Base-by-base conservation (phyloP, 441 rosid genomes). In the Codiaeum variegatum region DNA sequence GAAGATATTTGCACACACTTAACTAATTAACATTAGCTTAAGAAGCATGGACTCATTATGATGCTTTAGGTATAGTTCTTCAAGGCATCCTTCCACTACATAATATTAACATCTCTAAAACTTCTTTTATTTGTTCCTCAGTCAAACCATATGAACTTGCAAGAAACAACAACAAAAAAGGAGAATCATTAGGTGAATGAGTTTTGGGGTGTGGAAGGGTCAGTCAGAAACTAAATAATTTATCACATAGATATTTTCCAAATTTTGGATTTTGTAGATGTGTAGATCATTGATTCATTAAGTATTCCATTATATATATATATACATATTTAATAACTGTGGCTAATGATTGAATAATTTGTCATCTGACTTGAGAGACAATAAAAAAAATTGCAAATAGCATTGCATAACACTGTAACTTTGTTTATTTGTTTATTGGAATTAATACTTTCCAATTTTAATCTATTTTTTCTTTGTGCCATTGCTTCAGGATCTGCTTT, bases 381-480 rank as follows among this genome's bases (percentile, higher is more conserved):
- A 62, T 3, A 19, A 26, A 31, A 13, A 62, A 31, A 13, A 62
- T 15, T 38, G n/a, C 28, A 44, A 44, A 42, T 65, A n/a, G 31
- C 26, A 36, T 62, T 47, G 9, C 23, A 15, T 15, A 32, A n/a
- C 38, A 55, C 28, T 72, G 51, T 10, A 19, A 21, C 19, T 46
- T 28, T 23, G 13, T 28, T 11, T 11, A 60, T 38, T 66, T 29
- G 46, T 16, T 40, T 26, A 18, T 28, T 52, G 3, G 29, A 29
- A 44, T 23, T 42, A 52, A 2, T 60, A 28, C 3, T 49, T n/a
- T 76, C 46, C 72, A 67, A 58, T 62, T 51, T 59, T 16, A 70
- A 7, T 28, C 24, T 38, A 23, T 38, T 18, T 21, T 62, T 31
- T 52, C 36, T 34, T 67, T 13, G 52, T 61, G 26, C 18, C 52